These are phyloP conservation scores for Neoarthrinium moseri DNA, from an alignment of 2,329 filamentous ascomycete species.

Conservation along the genomic window DNA sequence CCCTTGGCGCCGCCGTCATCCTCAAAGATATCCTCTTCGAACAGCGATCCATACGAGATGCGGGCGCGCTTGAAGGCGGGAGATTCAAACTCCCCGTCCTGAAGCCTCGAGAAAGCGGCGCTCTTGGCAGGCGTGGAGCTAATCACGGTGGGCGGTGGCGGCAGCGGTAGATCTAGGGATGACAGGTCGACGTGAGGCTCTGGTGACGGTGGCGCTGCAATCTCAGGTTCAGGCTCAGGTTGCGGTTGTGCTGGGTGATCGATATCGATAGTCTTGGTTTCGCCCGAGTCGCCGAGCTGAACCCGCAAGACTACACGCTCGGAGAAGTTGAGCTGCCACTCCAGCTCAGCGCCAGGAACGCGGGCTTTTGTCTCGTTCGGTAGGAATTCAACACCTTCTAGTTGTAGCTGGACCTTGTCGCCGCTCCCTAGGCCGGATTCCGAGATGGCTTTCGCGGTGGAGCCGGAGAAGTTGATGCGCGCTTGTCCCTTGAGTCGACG, in stretches of 20 bases:
- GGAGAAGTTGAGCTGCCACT: slow-evolving; percentile 59
- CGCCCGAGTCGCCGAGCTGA: slow-evolving; percentile 43
- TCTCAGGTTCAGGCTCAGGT: neutral
- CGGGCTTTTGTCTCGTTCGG: slow-evolving; percentile 46
- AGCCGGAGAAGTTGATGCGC: slow-evolving; percentile 70
- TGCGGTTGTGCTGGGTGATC: slow-evolving; percentile 35
- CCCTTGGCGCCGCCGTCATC: slow-evolving; percentile 62
- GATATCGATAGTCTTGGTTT: slow-evolving; percentile 51
- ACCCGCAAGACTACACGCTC: slow-evolving; percentile 49
- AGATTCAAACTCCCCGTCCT: slow-evolving; percentile 63
- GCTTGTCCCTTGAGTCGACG: slow-evolving; percentile 78
- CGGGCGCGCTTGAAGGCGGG: slow-evolving; percentile 77
- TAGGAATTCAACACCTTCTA: slow-evolving; percentile 69
- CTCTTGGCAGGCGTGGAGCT: slow-evolving; percentile 25
- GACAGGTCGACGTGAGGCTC: no score
- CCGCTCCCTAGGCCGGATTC: slow-evolving; percentile 71
- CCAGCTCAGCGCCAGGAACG: slow-evolving; percentile 50
- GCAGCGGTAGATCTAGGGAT: neutral
- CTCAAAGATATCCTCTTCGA: slow-evolving; percentile 69
- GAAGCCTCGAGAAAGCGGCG: slow-evolving; percentile 31
- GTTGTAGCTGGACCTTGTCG: slow-evolving; percentile 68
- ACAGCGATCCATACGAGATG: slow-evolving; percentile 66
- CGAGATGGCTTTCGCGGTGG: slow-evolving; percentile 68
- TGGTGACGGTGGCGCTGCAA: neutral
- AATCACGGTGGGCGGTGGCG: slow-evolving; percentile 4